A percentile compares a stretch with the other conserved stretches of the same genome.
These are phyloP conservation scores for Beta corolliflora DNA, from an alignment of 179 eudicot species.

Conservation along the genomic window DNA sequence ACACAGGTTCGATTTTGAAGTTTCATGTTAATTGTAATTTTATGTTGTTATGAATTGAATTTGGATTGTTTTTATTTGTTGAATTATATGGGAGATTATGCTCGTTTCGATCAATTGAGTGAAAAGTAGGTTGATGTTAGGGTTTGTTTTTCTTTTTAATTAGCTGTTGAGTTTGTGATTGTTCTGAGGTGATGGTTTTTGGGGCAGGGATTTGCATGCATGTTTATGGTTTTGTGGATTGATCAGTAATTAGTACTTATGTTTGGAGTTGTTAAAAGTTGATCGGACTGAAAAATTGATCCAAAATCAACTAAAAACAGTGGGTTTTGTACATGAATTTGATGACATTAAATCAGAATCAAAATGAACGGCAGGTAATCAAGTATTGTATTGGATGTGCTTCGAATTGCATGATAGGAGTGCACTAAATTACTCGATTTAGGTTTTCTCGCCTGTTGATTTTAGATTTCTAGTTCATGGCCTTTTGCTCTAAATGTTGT, in stretches of 20 bases:
- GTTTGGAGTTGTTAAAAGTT: neutral
- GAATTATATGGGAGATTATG: neutral
- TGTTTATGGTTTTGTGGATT: neutral
- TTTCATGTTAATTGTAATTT: neutral
- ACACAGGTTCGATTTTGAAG: constrained; percentile 62
- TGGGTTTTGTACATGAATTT: neutral
- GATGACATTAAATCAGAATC: neutral
- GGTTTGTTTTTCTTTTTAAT: neutral
- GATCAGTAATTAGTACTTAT: neutral
- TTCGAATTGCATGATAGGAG: neutral
- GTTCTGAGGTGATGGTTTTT: constrained; percentile 3
- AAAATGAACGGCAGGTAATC: no score
- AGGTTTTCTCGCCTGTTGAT: neutral
- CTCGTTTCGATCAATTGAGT: neutral
- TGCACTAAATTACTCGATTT: neutral
- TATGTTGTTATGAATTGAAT: neutral
- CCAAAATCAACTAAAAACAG: neutral
- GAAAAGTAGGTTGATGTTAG: neutral
- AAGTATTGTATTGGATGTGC: neutral
- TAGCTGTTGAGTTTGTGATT: neutral
- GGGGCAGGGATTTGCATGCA: neutral
- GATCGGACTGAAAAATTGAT: neutral
- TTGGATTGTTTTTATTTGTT: neutral
- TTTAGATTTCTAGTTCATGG: neutral
- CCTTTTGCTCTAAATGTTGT: neutral